Conservation (phyloP, 495 filamentous ascomycete species). For the Penicillium longicatenatum region DNA sequence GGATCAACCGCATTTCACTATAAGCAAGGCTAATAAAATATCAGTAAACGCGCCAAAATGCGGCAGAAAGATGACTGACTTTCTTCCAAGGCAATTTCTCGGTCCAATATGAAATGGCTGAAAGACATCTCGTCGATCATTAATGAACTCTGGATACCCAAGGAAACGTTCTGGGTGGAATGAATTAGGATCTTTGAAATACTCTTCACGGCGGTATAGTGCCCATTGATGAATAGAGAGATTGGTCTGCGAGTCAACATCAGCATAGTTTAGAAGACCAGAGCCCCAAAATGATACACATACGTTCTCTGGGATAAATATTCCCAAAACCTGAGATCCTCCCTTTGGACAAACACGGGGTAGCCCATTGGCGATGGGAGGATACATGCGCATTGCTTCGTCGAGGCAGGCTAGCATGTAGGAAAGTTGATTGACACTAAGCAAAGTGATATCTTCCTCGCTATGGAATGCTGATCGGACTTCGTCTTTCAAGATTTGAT, state of each 20-base stretch:
- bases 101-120: constrained; percentile 61
- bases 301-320: constrained; percentile 42
- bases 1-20: constrained; percentile 41
- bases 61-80: constrained; percentile 38
- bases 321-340: constrained; percentile 49
- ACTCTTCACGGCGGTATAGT: constrained; percentile 40
- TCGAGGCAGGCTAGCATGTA: constrained; percentile 60
- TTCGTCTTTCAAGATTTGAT: constrained; percentile 49
- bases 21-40: constrained; percentile 38
- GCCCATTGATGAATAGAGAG: constrained; percentile 53
- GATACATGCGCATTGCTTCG: constrained; percentile 61
- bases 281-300: constrained; percentile 5
- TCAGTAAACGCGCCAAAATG: not conserved
- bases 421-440: constrained; percentile 43
- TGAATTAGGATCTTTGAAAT: constrained; percentile 48
- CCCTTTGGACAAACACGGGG: constrained; percentile 46
- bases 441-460: constrained; percentile 56
- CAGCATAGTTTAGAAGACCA: not conserved
- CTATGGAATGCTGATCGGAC: constrained; percentile 37
- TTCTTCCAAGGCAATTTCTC: constrained; percentile 61
- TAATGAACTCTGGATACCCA: constrained; percentile 31
- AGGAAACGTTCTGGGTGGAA: constrained; percentile 57
- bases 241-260: constrained; percentile 38
- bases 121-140: constrained; percentile 46
- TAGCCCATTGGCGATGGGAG: constrained; percentile 52